Conservation (phyloP, 192 early-diverging fungal genomes). For the Linnemannia exigua region DNA sequence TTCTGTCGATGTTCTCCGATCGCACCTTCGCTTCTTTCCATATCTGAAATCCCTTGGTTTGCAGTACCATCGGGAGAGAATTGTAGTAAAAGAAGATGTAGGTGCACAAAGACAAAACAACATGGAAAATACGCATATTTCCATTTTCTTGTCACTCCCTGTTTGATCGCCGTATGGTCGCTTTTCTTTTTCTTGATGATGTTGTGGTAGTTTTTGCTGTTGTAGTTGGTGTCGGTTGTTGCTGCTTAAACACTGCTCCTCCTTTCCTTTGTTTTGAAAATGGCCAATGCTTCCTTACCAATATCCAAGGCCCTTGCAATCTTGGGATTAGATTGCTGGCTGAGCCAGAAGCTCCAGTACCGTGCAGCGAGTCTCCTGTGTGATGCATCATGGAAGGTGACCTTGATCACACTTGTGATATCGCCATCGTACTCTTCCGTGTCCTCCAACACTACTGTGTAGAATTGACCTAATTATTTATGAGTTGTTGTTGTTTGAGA, state of each 20-base stretch:
- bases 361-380: conserved; percentile 74
- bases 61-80: no score
- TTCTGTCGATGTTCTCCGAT: background rate
- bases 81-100: no score
- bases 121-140: no score
- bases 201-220: no score
- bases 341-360: conserved; percentile 85
- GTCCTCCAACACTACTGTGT: conserved; percentile 70
- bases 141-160: no score
- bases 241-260: no score
- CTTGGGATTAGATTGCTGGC: conserved; percentile 73
- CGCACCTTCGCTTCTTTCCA: background rate
- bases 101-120: no score
- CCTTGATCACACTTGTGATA: conserved; percentile 70
- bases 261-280: no score
- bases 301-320: conserved; percentile 78
- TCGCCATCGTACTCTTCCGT: conserved; percentile 62
- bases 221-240: background rate
- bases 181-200: no score
- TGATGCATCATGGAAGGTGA: conserved; percentile 82
- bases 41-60: background rate
- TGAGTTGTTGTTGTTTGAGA: background rate
- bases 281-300: conserved; percentile 46
- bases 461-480: conserved; percentile 66
- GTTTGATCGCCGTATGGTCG: no score